These are phyloP conservation scores for Verticillium klebahnii DNA, from an alignment of 2,329 filamentous ascomycete species.

Conservation along the genomic window DNA sequence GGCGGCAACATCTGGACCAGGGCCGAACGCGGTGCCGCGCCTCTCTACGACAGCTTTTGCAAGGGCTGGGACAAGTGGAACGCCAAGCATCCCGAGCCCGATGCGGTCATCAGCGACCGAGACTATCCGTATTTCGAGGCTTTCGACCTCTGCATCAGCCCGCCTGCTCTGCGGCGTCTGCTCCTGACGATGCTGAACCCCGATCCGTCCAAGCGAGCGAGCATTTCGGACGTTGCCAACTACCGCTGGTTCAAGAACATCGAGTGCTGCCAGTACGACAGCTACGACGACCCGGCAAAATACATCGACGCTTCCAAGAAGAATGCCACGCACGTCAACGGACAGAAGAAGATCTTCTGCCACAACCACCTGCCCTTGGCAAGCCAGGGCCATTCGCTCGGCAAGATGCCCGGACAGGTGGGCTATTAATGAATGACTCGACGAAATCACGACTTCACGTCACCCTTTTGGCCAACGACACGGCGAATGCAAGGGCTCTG, in stretches of 20 bases:
- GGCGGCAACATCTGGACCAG: conserved; percentile 70
- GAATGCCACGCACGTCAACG: conserved; percentile 34
- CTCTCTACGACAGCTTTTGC: conserved; percentile 61
- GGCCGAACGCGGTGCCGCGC: conserved; percentile 49
- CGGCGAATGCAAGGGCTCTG: neutral
- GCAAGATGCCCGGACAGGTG: conserved; percentile 52
- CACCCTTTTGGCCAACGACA: neutral
- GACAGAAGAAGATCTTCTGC: conserved; percentile 49
- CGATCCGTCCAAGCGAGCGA: conserved; percentile 64
- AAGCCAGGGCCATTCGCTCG: conserved; percentile 42
- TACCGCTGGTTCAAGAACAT: conserved; percentile 70
- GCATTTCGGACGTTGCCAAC: conserved; percentile 63
- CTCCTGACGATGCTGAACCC: conserved; percentile 81
- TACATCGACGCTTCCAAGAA: conserved; percentile 60
- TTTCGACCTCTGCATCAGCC: conserved; percentile 62
- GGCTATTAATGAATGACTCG: conserved; percentile 36
- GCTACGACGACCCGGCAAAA: conserved; percentile 58
- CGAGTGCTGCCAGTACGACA: conserved; percentile 74
- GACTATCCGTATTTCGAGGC: conserved; percentile 62
- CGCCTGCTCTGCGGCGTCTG: conserved; percentile 64
- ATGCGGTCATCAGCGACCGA: conserved; percentile 42
- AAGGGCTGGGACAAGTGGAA: conserved; percentile 67
- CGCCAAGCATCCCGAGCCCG: conserved; percentile 39
- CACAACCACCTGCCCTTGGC: conserved; percentile 53
- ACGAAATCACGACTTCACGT: neutral